phyloP scores from a whole-genome alignment of 495 filamentous ascomycete species.

The Aspergillus sclerotiicarbonarius region DNA sequence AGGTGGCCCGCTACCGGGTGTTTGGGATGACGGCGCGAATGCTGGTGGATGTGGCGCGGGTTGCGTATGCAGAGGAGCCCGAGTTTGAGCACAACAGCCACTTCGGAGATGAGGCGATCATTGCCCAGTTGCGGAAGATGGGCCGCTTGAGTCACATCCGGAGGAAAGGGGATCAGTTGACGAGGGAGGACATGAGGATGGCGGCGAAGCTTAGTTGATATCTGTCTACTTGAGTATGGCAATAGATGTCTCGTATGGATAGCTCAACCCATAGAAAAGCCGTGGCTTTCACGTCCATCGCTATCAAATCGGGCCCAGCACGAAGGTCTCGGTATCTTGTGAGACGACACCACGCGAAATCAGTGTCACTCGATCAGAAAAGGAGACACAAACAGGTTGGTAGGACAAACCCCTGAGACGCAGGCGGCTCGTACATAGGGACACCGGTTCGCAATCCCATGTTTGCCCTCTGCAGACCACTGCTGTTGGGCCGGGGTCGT shows the following conservation, averaged over 20 bases:
- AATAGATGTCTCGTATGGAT: background rate
- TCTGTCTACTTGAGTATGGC: background rate
- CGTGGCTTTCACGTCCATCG: background rate
- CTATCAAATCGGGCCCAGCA: background rate
- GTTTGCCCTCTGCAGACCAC: background rate
- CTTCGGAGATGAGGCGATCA: constrained; percentile 78
- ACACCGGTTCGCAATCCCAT: background rate
- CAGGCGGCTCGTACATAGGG: background rate
- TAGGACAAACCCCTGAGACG: background rate
- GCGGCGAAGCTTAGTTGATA: constrained; percentile 51
- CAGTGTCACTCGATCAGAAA: background rate
- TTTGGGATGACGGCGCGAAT: constrained; percentile 93
- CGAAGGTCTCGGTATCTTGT: background rate
- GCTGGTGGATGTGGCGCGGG: constrained; percentile 76
- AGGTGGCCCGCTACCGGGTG: constrained; percentile 65
- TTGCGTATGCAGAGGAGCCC: constrained; percentile 78
- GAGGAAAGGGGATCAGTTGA: constrained; percentile 45
- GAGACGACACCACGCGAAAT: constrained; percentile 3
- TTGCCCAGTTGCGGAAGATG: constrained; percentile 56
- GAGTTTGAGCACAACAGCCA: constrained; percentile 81
- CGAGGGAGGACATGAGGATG: constrained; percentile 56
- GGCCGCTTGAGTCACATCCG: constrained; percentile 60
- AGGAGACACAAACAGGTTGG: background rate
- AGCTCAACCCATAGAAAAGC: too few species aligned
- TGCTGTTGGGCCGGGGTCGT: background rate